A percentile compares a stretch with the other conserved stretches of the same genome.
These are phyloP conservation scores for Neonectria hederae DNA, from an alignment of 2,329 filamentous ascomycete species.

Conservation along the genomic window DNA sequence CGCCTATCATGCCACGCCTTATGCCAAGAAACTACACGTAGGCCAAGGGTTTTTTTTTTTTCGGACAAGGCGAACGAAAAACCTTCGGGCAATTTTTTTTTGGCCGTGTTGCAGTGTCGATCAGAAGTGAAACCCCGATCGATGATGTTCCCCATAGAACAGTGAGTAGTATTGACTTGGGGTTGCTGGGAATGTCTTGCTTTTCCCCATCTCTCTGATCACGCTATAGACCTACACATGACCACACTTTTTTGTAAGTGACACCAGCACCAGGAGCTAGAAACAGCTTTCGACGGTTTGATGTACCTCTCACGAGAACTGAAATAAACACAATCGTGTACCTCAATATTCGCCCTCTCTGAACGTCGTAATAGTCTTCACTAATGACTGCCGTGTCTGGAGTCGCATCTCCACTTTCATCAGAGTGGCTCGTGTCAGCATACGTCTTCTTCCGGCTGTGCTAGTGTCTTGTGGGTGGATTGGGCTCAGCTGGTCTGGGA, in stretches of 20 bases:
- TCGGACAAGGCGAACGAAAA: not conserved
- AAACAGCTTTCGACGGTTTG: slow-evolving; percentile 1
- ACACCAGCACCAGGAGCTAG: not conserved
- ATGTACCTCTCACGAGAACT: not conserved
- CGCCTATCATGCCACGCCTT: slow-evolving; percentile 11
- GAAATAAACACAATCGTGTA: not conserved
- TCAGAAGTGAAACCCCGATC: not conserved
- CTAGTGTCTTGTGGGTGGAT: not conserved
- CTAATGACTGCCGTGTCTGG: slow-evolving; percentile 6
- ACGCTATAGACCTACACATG: not conserved
- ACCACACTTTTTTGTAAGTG: slow-evolving; percentile 1
- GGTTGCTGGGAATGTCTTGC: not conserved
- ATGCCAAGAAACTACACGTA: slow-evolving; percentile 17
- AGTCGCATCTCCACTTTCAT: slow-evolving; percentile 10
- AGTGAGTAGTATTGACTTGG: not conserved
- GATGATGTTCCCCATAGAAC: not conserved
- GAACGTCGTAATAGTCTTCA: slow-evolving; percentile 6
- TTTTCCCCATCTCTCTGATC: not conserved
- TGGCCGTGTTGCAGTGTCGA: not conserved
- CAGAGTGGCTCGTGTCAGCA: slow-evolving; percentile 16
- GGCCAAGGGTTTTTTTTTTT: not conserved
- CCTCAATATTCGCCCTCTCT: slow-evolving; percentile 3
- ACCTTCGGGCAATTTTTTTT: not conserved
- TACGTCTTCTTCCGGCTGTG: slow-evolving; percentile 15
- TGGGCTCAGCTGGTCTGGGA: slow-evolving; percentile 11